These are phyloP conservation scores for Xylaria sp. DNA, from an alignment of 2,329 filamentous ascomycete species.

Conservation along the genomic window DNA sequence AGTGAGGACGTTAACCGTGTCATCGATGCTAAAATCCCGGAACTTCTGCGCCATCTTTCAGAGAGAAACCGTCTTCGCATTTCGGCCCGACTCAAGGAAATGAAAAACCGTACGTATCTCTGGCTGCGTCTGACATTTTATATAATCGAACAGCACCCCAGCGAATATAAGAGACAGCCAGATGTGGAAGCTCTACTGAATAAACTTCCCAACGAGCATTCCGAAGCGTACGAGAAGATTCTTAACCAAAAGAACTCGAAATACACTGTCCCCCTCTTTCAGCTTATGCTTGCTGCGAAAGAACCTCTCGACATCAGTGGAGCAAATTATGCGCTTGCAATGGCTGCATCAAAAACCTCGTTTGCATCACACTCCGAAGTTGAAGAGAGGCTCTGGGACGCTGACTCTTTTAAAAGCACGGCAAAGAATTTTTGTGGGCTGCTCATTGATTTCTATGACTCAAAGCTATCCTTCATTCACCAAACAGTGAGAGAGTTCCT, in stretches of 20 bases:
- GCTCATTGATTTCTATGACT: slow-evolving; percentile 15
- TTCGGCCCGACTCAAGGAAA: slow-evolving; percentile 7
- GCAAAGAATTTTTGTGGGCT: slow-evolving; percentile 23
- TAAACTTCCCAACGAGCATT: background rate
- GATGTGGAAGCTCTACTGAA: background rate
- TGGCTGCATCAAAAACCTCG: background rate
- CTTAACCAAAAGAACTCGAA: background rate
- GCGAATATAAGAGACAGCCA: background rate
- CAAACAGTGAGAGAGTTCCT: slow-evolving; percentile 25
- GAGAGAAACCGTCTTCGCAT: background rate
- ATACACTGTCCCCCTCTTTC: slow-evolving; percentile 1
- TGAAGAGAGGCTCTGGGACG: background rate
- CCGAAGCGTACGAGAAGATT: slow-evolving; percentile 25
- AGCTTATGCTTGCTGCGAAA: slow-evolving; percentile 16
- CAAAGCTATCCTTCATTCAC: slow-evolving; percentile 24
- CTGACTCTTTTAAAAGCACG: background rate
- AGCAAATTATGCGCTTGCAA: slow-evolving; percentile 15
- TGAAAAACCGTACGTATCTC: slow-evolving; percentile 27
- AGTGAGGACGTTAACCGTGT: slow-evolving; percentile 18
- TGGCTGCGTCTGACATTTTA: slow-evolving; percentile 21
- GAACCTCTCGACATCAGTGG: slow-evolving; percentile 2
- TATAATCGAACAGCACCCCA: background rate
- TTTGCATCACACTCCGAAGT: background rate
- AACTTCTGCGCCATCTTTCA: background rate
- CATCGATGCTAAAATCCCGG: slow-evolving; percentile 14